These are phyloP conservation scores for Misopates orontium DNA, from an alignment of 257 asterid species.

Conservation along the genomic window DNA sequence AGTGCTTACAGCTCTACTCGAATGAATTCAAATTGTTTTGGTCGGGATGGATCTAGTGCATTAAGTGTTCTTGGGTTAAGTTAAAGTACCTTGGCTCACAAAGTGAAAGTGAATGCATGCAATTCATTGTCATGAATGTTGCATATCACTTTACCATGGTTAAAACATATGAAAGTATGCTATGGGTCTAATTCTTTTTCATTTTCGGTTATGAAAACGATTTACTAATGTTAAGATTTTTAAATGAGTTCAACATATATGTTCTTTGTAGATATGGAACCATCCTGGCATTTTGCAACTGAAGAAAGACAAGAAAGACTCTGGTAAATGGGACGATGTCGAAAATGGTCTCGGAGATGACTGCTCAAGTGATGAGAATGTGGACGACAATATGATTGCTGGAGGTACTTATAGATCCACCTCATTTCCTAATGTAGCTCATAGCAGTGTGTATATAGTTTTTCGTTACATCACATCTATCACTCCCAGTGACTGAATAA, in stretches of 20 bases:
- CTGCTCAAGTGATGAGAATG: slow-evolving; percentile 85
- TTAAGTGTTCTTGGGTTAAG: not conserved
- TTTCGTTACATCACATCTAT: too few relatives aligned
- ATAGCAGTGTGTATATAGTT: slow-evolving; percentile 8
- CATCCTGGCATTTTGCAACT: slow-evolving; percentile 97
- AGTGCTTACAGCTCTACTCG: not conserved
- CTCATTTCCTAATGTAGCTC: not conserved
- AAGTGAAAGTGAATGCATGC: not conserved
- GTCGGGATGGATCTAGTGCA: not conserved
- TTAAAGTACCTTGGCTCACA: not conserved
- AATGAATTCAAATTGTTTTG: not conserved
- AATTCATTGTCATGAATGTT: not conserved
- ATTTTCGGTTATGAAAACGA: not conserved
- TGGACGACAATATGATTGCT: slow-evolving; percentile 65
- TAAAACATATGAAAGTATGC: too few relatives aligned
- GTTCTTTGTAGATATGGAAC: slow-evolving; percentile 80
- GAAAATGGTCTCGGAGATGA: slow-evolving; percentile 72
- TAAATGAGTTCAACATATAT: too few relatives aligned
- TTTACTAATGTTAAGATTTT: not conserved
- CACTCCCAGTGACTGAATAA: too few relatives aligned
- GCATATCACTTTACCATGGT: not conserved
- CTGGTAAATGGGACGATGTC: slow-evolving; percentile 63
- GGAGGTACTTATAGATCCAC: slow-evolving; percentile 57
- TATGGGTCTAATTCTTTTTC: not conserved
- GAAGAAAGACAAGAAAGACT: slow-evolving; percentile 72